Conservation (phyloP, 2,329 filamentous ascomycete genomes). For the Boeremia lycopersici region DNA sequence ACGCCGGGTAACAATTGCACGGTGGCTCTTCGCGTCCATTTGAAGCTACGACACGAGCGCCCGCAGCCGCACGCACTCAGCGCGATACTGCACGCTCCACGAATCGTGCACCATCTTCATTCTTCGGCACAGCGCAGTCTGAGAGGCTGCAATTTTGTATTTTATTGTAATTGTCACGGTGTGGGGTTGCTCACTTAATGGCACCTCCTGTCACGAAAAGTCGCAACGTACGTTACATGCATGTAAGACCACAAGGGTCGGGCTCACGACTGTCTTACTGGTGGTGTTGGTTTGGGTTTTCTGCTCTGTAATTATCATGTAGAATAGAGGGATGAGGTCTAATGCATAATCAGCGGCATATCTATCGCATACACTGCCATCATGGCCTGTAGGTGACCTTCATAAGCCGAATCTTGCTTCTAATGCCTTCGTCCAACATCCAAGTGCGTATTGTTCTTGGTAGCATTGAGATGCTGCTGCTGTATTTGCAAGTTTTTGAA, state of each 20-base stretch:
- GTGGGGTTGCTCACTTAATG: conserved; percentile 16
- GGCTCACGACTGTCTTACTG: conserved; percentile 11
- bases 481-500: too few relatives aligned
- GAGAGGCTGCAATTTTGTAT: conserved; percentile 16
- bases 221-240: conserved; percentile 13
- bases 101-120: conserved; percentile 5
- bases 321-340: conserved; percentile 7
- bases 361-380: neutral
- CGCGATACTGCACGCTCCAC: neutral
- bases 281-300: conserved; percentile 10
- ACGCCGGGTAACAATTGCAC: neutral
- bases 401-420: too few relatives aligned
- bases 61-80: neutral
- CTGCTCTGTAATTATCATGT: conserved; percentile 1
- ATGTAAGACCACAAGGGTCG: conserved; percentile 14
- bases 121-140: conserved; percentile 14
- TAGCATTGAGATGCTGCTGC: too few relatives aligned
- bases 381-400: too few relatives aligned
- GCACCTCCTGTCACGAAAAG: conserved; percentile 20
- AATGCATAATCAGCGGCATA: conserved; percentile 13
- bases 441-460: too few relatives aligned
- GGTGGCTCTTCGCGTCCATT: neutral
- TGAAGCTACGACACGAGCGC: neutral
- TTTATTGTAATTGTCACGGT: conserved; percentile 20
- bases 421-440: too few relatives aligned